These are phyloP conservation scores for Umbelopsis vinacea DNA, from an alignment of 192 early-diverging fungal species.

Conservation along the genomic window DNA sequence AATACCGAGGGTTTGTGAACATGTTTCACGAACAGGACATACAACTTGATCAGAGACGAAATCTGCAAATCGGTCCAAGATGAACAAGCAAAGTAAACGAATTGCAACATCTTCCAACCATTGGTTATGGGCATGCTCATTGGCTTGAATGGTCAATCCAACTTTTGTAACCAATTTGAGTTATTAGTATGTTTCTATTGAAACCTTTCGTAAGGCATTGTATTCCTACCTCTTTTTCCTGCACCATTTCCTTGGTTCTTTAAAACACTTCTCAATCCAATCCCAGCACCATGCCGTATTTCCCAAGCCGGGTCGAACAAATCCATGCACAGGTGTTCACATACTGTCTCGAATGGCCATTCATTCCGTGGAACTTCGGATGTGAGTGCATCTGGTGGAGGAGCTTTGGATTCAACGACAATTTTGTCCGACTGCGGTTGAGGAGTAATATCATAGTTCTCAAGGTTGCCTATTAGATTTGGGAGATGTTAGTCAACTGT, in stretches of 20 bases:
- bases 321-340: conserved; percentile 61
- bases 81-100: conserved; percentile 91
- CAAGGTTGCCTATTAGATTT: not conserved
- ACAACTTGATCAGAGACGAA: conserved; percentile 96
- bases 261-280: conserved; percentile 89
- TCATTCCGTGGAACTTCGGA: conserved; percentile 43
- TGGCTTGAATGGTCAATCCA: conserved; percentile 46
- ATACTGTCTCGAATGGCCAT: conserved; percentile 63
- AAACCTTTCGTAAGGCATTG: too few relatives aligned
- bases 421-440: conserved; percentile 66
- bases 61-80: conserved; percentile 95
- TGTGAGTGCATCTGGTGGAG: conserved; percentile 25
- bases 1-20: conserved; percentile 81
- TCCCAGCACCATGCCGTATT: conserved; percentile 92
- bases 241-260: conserved; percentile 85
- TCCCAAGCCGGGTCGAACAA: conserved; percentile 84
- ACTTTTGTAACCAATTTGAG: not conserved
- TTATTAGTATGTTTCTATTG: not conserved
- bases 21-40: conserved; percentile 95
- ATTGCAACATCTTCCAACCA: conserved; percentile 90
- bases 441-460: conserved; percentile 57
- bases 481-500: not conserved
- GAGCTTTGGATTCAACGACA: conserved; percentile 72
- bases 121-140: conserved; percentile 68
- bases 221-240: conserved; percentile 60